Base-by-base conservation (phyloP, 2,329 filamentous ascomycete genomes). In the Ascochyta lentis region DNA sequence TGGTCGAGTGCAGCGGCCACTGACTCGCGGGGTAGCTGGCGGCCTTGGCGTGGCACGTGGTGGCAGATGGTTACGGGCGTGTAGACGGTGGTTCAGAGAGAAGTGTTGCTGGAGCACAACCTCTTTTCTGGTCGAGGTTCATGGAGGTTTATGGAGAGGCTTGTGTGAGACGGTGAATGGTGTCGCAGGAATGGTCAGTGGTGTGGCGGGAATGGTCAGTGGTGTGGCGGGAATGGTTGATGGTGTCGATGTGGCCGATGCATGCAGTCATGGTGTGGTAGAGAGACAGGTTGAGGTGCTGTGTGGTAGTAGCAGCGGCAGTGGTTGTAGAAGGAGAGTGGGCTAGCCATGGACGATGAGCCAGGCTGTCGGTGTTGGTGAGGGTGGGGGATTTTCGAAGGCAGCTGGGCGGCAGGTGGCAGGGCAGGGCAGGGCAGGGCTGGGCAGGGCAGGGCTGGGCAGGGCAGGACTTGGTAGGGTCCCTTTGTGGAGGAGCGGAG, bases 11-110 rank as follows among this genome's bases (percentile, higher is more conserved):
- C 38, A 26, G 26, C 35, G 15, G 29, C 13, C 12, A 24, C 19
- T 49, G 52, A 54, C 52, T 54, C 52, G 52, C 45, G 45, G 39
- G 24, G 40, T 35, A 19, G 31, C 27, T 10, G 8, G 27, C 7
- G 3, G 3, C 27, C 27, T 29, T 10, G 12, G 27, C 7, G 10
- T 10, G 9, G 27, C 27, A 29, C 27, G 7, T 29, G 7, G 9
- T 29, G 19, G 19, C 19, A 19, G 19, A 19, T 19, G 19, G 19
- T 19, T 19, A 19, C 19, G 19, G 7, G 27, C 16, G 2, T 26
- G 23, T 37, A 5, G 23, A n/a, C 23, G 15, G 16, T 26, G 15
- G 4, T 26, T 22, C 46, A 22, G 12, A 12, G 3, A 6, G 19
- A 12, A 35, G 6, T 3, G 29, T 15, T 31, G 29, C 3, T 31